A percentile compares a stretch with the other conserved stretches of the same genome.
phyloP scores from a whole-genome alignment of 331 rosid species.

The Pyracantha coccinea region DNA sequence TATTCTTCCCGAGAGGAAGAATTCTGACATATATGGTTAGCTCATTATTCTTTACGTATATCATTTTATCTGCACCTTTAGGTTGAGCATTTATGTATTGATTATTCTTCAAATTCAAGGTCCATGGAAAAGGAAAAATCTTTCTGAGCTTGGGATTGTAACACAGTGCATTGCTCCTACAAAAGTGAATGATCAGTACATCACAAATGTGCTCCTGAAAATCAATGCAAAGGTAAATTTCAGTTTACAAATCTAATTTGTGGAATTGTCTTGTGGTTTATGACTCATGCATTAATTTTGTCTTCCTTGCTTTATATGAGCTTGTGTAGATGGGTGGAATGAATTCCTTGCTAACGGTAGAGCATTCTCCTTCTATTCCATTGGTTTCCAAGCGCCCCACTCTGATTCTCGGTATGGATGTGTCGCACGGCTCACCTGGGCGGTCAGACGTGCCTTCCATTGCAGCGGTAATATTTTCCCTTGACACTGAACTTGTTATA shows the following conservation, averaged over 20 bases:
- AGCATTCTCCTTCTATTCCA: conserved; percentile 18
- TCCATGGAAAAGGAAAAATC: conserved; percentile 79
- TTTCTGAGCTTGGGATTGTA: conserved; percentile 61
- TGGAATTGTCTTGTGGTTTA: neutral
- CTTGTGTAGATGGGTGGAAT: conserved; percentile 36
- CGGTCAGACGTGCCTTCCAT: conserved; percentile 32
- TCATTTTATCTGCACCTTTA: neutral
- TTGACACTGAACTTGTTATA: neutral
- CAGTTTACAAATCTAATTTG: neutral
- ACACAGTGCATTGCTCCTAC: conserved; percentile 80
- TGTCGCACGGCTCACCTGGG: conserved; percentile 51
- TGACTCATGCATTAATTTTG: neutral
- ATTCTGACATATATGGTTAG: conserved; percentile 80
- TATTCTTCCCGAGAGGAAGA: conserved; percentile 76
- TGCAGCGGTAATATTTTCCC: conserved; percentile 30
- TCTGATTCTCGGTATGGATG: conserved; percentile 87
- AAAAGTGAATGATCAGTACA: conserved; percentile 69
- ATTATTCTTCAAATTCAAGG: conserved; percentile 22
- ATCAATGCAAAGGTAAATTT: conserved; percentile 76
- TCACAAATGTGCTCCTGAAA: conserved; percentile 75
- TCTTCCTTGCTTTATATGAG: neutral
- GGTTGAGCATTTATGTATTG: neutral
- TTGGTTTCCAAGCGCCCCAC: conserved; percentile 45
- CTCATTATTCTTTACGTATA: neutral
- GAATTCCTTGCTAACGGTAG: conserved; percentile 24